A percentile compares a stretch with the other conserved stretches of the same genome.
These are phyloP conservation scores for Penicillium italicum DNA, from an alignment of 2,329 filamentous ascomycete genomes.

Conservation along the genomic window DNA sequence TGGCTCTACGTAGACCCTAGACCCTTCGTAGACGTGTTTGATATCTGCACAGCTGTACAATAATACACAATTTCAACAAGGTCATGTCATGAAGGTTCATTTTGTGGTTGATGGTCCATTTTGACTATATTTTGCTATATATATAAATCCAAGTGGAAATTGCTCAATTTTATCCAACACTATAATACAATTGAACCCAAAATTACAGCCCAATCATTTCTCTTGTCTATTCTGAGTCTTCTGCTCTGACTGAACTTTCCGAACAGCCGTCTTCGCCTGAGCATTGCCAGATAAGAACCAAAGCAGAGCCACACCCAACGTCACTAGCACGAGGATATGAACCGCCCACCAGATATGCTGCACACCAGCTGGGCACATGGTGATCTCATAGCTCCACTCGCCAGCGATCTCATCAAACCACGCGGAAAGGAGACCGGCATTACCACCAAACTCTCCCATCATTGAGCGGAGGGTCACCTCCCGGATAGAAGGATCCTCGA, in stretches of 20 bases:
- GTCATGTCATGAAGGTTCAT: neutral
- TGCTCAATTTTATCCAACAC: neutral
- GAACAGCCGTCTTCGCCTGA: neutral
- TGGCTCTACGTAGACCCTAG: neutral
- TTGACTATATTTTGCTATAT: neutral
- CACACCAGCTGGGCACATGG: slow-evolving; percentile 71
- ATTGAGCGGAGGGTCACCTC: slow-evolving; percentile 95
- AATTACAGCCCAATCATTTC: neutral
- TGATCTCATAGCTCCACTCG: slow-evolving; percentile 81
- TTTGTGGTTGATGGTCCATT: neutral
- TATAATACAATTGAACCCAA: neutral
- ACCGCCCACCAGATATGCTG: slow-evolving; percentile 95
- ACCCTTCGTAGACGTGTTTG: neutral
- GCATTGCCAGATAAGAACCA: slow-evolving; percentile 10
- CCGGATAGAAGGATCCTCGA: slow-evolving; percentile 52
- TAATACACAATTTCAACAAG: neutral
- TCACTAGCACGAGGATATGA: slow-evolving; percentile 66
- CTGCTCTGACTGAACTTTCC: neutral
- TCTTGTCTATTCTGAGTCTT: neutral
- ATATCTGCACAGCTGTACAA: neutral
- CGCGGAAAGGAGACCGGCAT: slow-evolving; percentile 78
- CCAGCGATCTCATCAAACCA: slow-evolving; percentile 71
- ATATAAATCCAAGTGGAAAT: neutral
- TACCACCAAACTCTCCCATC: slow-evolving; percentile 96
- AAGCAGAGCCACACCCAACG: slow-evolving; percentile 33